Evolutionary conservation across 441 rosid genomes (phyloP), one percentile per base, ranked within the genome.

Genomic region (Aquilaria agallochum): DNA sequence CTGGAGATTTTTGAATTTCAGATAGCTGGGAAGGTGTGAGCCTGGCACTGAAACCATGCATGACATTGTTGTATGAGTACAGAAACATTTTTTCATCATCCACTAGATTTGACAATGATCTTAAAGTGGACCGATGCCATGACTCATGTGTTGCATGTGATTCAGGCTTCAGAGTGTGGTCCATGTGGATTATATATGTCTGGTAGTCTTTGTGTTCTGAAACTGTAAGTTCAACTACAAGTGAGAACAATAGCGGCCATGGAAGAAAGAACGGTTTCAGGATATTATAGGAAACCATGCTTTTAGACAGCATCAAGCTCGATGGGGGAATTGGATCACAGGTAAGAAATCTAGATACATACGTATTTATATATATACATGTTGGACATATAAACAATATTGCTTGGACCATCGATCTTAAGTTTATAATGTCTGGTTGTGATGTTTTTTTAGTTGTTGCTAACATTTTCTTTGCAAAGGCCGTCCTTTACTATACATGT

Each of bases 161-260:
- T 5, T 30, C 53, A 2, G 79, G 88, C 54, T 71, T 76, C 49
- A 68, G 69, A 9, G 80, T 63, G 36, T 68, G 77, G 59, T 78
- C 82, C 70, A 80, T 58, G 55, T 78, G 80, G 48, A 78, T 69
- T 44, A 83, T 78, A 36, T 76, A 74, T 0, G 78, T 83, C 34
- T 78, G 70, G 27, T 47, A 31, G 12, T 65, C 68, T 64, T 64
- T 75, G 9, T 5, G 36, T 44, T 53, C 2, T 11, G 64, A 27
- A 14, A n/a, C 46, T 14, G 72, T 69, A 65, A 27, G 49, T 62
- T 53, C 30, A 45, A 56, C 47, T 8, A 67, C 27, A 1, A 20
- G 42, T 9, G 63, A 53, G 64, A 74, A 47, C 9, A 72, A 46
- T 50, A 75, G 53, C 2, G 69, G 34, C 48, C 58, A 63, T 51